A percentile compares a stretch with the other conserved stretches of the same genome.
phyloP scores from a whole-genome alignment of 192 early-diverging fungal genomes.

The Coemansia sp. region DNA sequence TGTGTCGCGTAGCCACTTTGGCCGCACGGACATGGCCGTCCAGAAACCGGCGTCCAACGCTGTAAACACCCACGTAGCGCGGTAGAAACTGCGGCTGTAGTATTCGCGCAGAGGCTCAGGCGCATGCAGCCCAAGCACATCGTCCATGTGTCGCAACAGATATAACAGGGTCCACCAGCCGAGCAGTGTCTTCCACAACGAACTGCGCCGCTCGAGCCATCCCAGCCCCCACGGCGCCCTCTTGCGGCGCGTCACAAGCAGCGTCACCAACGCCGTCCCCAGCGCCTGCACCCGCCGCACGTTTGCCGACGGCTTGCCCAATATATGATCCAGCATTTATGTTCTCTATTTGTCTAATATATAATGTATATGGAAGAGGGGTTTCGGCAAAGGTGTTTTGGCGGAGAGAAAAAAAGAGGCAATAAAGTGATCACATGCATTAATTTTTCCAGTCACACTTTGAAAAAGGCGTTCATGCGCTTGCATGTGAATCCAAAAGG shows the following conservation, averaged over 20 bases:
- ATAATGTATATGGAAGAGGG: too few species aligned
- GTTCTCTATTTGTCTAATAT: too few species aligned
- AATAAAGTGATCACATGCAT: too few species aligned
- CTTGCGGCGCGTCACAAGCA: slow-evolving; percentile 24
- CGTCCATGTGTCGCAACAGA: slow-evolving; percentile 64
- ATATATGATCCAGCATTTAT: slow-evolving; percentile 86
- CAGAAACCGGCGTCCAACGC: slow-evolving; percentile 95
- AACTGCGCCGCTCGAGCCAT: slow-evolving; percentile 25
- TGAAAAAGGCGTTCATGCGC: too few species aligned
- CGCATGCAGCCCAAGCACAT: slow-evolving; percentile 70
- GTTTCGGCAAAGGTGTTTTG: too few species aligned
- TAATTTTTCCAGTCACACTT: too few species aligned
- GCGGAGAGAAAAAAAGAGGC: too few species aligned
- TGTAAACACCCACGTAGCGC: slow-evolving; percentile 85
- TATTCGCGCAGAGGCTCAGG: slow-evolving; percentile 80
- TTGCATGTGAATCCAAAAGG: too few species aligned
- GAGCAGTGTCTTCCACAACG: slow-evolving; percentile 76
- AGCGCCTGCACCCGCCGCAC: slow-evolving; percentile 77
- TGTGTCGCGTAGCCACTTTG: slow-evolving; percentile 73
- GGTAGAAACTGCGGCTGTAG: slow-evolving; percentile 89
- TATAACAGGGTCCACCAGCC: slow-evolving; percentile 67
- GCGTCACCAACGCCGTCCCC: slow-evolving; percentile 7
- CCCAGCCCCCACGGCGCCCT: slow-evolving; percentile 31
- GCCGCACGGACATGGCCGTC: slow-evolving; percentile 78
- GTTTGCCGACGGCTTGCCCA: slow-evolving; percentile 86